Evolutionary conservation across 1,284 basidiomycete genomes (phyloP), one percentile per base, ranked within the genome.

Genomic region (Marasmius sp.): DNA sequence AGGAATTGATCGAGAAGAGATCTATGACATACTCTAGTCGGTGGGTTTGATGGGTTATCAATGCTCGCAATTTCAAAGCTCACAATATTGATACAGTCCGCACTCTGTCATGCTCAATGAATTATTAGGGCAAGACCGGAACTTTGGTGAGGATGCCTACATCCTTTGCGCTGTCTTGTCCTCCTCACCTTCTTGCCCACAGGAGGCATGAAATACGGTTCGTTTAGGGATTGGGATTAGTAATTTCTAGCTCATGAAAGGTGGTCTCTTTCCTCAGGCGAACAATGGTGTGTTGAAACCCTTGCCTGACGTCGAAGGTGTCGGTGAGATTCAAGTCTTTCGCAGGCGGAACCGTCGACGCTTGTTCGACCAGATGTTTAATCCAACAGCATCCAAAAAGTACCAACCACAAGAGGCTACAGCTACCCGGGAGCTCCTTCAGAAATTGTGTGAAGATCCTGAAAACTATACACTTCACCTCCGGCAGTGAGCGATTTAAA

Each of bases 351-450:
- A n/a, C 34, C 52, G 34, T 16, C 27, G 52, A 18, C 52, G 52
- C 9, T 37, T 54, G 12, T 54, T 54, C 20, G 52, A 54, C 20
- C 52, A 37, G 34, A 54, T 54, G 52, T 54, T 54, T 34, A 54
- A 54, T 37, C 27, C 33, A 16, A 54, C 52, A 37, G 52, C 52
- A 9, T 54, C 52, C 9, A 12, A 37, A 54, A 36, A n/a, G 34
- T 54, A 54, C 8, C 52, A 54, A 3, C 16, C 27, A 14, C 52
- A 38, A 37, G 52, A 54, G 36, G 52, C 52, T 9, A 11, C n/a
- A 37, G 34, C 52, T 9, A 54, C 52, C 16, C 27, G 52, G 38
- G 12, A 37, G 8, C 52, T 54, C 27, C 34, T 54, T 5, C 36
- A 54, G 20, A 54, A 54, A 37, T 36, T 54, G 16, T 9, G 36